Conservation (phyloP, 2,329 filamentous ascomycete genomes). For the Ascochyta pisi region DNA sequence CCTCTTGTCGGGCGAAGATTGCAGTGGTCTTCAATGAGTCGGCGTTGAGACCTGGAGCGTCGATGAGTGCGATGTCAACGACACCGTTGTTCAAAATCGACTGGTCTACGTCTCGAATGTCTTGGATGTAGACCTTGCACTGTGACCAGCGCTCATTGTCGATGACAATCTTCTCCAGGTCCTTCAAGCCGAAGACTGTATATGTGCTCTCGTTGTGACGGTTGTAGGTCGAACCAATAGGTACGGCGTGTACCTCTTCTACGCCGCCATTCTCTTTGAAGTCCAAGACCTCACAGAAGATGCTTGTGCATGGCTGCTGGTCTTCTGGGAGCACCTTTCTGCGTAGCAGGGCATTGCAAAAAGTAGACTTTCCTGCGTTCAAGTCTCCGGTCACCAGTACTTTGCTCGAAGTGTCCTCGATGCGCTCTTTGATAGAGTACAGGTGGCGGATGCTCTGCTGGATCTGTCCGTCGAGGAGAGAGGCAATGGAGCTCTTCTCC, state of each 20-base stretch:
- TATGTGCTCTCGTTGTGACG: slow-evolving; percentile 94
- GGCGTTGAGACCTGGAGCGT: slow-evolving; percentile 92
- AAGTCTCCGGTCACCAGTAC: slow-evolving; percentile 94
- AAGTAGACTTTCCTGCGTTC: slow-evolving; percentile 97
- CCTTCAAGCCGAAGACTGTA: slow-evolving; percentile 77
- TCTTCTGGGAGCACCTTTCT: slow-evolving; percentile 94
- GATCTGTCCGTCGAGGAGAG: slow-evolving; percentile 91
- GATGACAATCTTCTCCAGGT: slow-evolving; percentile 87
- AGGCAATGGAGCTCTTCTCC: slow-evolving; percentile 89
- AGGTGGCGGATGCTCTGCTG: slow-evolving; percentile 92
- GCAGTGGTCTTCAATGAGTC: slow-evolving; percentile 97
- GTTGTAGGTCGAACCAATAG: slow-evolving; percentile 79
- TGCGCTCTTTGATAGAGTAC: slow-evolving; percentile 83
- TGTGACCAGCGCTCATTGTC: slow-evolving; percentile 90
- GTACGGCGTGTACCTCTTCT: slow-evolving; percentile 95
- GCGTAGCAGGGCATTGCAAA: slow-evolving; percentile 94
- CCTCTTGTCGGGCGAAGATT: slow-evolving; percentile 94
- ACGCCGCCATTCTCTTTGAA: slow-evolving; percentile 87
- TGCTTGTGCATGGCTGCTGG: slow-evolving; percentile 96
- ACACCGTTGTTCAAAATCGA: slow-evolving; percentile 96
- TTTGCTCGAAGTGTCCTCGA: slow-evolving; percentile 97
- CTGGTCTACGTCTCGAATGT: slow-evolving; percentile 86
- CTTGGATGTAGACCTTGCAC: slow-evolving; percentile 96
- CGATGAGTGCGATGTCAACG: slow-evolving; percentile 96
- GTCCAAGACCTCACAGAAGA: slow-evolving; percentile 97